Base-by-base conservation (phyloP, 2,329 filamentous ascomycete species). In the Botrytis squamosa region DNA sequence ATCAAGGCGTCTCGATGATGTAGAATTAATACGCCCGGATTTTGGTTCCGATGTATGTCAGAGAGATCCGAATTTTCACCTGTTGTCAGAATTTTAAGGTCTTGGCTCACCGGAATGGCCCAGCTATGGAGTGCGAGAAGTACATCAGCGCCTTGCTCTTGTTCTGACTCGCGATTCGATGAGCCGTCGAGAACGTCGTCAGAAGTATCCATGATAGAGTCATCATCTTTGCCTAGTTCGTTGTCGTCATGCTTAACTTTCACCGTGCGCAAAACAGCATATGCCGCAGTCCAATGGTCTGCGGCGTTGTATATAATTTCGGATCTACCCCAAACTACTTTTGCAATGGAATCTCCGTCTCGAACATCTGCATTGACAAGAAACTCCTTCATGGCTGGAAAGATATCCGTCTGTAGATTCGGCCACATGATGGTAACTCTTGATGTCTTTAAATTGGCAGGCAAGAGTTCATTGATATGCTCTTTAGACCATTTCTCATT, bases 1-100 rank as follows among this genome's bases (percentile, higher is more conserved):
- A 68, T 57, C 18, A 68, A 57, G 10, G 49, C 49, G 18, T 68
- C 66, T 12, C 49, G 36, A 57, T 68, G 66, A 22, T 68, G 66
- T 22, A 68, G 36, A 18, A 42, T 42, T 42, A 68, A 42, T 33
- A 40, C 18, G 22, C 18, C 36, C 36, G 40, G n/a, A 8, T 16
- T 20, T n/a, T 40, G 16, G 10, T 20, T 64, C n/a, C 12, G 62
- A 4, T 44, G 6, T 64, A 40, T 18, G 18, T 29, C 38, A 42
- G 25, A 29, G 5, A 44, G 40, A 64, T 64, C 62, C 8, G 62
- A 64, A 10, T 25, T 16, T 67, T 49, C 20, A 12, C 33, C 33
- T 22, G 16, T 10, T 3, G 46, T 57, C 5, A 68, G 49, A 7
- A 68, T 49, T 4, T 36, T 55, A 1, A 68, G 46, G 4, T 55